These are phyloP conservation scores for Cladophialophora exuberans DNA, from an alignment of 2,329 filamentous ascomycete genomes.

Conservation along the genomic window DNA sequence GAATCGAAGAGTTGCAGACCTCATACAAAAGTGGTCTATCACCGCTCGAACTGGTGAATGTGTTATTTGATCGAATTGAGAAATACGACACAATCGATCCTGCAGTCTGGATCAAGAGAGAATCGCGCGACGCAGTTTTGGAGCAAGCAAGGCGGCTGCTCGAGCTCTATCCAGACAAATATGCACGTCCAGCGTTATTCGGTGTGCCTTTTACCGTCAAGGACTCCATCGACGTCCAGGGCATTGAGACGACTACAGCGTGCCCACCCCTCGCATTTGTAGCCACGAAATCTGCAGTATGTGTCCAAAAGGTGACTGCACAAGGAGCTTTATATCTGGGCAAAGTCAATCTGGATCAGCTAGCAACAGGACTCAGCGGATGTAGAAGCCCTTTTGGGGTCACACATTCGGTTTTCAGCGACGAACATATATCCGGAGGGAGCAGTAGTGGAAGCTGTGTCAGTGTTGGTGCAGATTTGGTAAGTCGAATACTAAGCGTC, in stretches of 20 bases:
- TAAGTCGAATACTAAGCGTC: slow-evolving; percentile 30
- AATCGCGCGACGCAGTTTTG: slow-evolving; percentile 44
- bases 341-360: slow-evolving; percentile 64
- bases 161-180: slow-evolving; percentile 43
- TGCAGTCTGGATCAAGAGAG: slow-evolving; percentile 56
- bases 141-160: slow-evolving; percentile 47
- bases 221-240: slow-evolving; percentile 52
- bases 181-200: slow-evolving; percentile 52
- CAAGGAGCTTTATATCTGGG: slow-evolving; percentile 61
- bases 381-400: slow-evolving; percentile 62
- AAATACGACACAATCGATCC: slow-evolving; percentile 52
- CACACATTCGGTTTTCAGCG: slow-evolving; percentile 55
- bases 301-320: slow-evolving; percentile 52
- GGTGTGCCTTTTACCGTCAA: slow-evolving; percentile 55
- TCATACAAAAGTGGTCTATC: slow-evolving; percentile 44
- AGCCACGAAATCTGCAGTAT: slow-evolving; percentile 50
- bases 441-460: slow-evolving; percentile 61
- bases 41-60: slow-evolving; percentile 25
- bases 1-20: slow-evolving; percentile 47
- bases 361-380: slow-evolving; percentile 64
- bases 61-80: slow-evolving; percentile 52
- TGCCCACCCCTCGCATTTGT: slow-evolving; percentile 53
- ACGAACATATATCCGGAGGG: slow-evolving; percentile 58
- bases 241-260: slow-evolving; percentile 52
- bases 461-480: slow-evolving; percentile 56